Evolutionary conservation across 148 eudicot species (phyloP), one percentile per base, ranked within the genome.

Genomic region (Dysphania ambrosioides): DNA sequence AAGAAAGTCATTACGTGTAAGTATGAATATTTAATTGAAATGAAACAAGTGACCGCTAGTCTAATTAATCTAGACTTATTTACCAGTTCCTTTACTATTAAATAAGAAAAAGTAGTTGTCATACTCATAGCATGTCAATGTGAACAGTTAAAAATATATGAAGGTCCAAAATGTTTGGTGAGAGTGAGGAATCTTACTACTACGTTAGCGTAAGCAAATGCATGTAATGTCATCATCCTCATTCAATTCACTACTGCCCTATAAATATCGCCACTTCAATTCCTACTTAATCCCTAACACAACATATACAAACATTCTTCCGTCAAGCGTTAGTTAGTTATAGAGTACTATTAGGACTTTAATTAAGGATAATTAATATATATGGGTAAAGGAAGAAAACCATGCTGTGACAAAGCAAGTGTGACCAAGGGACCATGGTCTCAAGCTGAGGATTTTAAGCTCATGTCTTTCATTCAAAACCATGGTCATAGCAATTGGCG

Each of bases 401-500:
- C 88, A n/a, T 85, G 88, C n/a, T 85, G 88, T 59, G 88, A 85
- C 73, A 85, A 85, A 78, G 84, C 82, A 0, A 77, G 78, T 32
- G 88, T 85, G 60, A 85, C 82, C 73, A 85, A 56, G 66, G 88
- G 88, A 5, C 78, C 88, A 3, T 85, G 88, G 88, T 82, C 85
- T 57, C 80, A 85, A 78, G 82, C 81, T 23, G 88, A 85, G 76
- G 88, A 85, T 62, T 61, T 78, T 47, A 85, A 78, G 79, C 85
- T 85, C 47, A 80, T 82, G 31, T 80, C 88, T 55, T 85, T 85
- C 78, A 80, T 85, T 29, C 85, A 75, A 12, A 72, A 78, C 4
- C 83, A 85, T 63, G 88, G 88, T 68, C 88, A 85, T 29, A 80
- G 73, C 49, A 85, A 85, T 62, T 85, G 85, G 88, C 85, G 88